Conservation (phyloP, 192 early-diverging fungal genomes). For the Phycomyces blakesleeanus region DNA sequence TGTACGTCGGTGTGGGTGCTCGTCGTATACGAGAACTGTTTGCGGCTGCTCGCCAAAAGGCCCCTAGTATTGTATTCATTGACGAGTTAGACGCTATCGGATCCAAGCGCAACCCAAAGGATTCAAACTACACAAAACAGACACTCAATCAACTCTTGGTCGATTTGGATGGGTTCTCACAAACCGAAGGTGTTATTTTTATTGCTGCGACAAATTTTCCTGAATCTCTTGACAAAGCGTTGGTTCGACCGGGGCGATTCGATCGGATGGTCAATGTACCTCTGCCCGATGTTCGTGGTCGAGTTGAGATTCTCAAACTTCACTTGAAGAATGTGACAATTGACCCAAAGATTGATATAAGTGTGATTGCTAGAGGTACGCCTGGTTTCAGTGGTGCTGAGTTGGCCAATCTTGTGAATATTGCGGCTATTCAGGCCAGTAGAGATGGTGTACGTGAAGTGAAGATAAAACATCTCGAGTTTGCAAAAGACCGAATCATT, state of each 20-base stretch:
- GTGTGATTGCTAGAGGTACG: slow-evolving; percentile 89
- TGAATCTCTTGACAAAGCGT: slow-evolving; percentile 93
- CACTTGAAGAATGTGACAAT: slow-evolving; percentile 82
- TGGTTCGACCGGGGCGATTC: slow-evolving; percentile 95
- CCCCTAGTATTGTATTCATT: slow-evolving; percentile 94
- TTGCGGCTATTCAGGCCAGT: slow-evolving; percentile 93
- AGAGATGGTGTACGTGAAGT: slow-evolving; percentile 72
- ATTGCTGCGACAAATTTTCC: slow-evolving; percentile 99
- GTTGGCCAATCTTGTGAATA: slow-evolving; percentile 94
- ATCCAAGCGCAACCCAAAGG: slow-evolving; percentile 85
- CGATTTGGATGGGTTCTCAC: slow-evolving; percentile 96
- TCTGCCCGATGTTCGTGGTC: slow-evolving; percentile 95
- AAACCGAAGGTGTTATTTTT: slow-evolving; percentile 93
- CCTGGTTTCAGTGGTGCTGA: slow-evolving; percentile 99
- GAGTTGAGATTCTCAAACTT: slow-evolving; percentile 86
- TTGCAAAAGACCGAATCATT: slow-evolving; percentile 96
- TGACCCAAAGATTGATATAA: slow-evolving; percentile 66
- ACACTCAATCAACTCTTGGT: slow-evolving; percentile 98
- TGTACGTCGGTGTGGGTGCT: slow-evolving; percentile 97
- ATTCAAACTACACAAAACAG: slow-evolving; percentile 96
- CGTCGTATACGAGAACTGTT: slow-evolving; percentile 83
- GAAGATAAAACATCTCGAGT: slow-evolving; percentile 82
- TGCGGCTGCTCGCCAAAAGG: slow-evolving; percentile 71
- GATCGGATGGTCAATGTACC: slow-evolving; percentile 93
- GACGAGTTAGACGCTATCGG: slow-evolving; percentile 99